A percentile compares a stretch with the other conserved stretches of the same genome.
Conservation (phyloP, 768 basidiomycete genomes). For the Psilocybe sp. region DNA sequence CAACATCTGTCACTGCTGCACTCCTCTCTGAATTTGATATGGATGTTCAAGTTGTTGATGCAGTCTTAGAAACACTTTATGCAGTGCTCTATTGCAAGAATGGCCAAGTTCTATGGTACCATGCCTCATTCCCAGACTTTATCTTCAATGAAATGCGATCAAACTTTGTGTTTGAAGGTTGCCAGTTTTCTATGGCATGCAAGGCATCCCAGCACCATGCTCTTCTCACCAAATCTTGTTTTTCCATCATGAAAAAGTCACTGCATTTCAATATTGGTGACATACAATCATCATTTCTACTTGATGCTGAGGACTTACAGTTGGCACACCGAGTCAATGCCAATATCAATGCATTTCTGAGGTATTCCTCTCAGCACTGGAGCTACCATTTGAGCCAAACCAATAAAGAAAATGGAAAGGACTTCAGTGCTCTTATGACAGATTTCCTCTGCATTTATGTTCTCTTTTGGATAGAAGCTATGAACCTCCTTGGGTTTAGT, state of each 20-base stretch:
- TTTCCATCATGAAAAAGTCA: slow-evolving; percentile 10
- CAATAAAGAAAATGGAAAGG: too few species aligned
- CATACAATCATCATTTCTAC: slow-evolving; percentile 10
- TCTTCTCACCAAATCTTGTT: slow-evolving; percentile 9
- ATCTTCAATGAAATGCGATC: slow-evolving; percentile 11
- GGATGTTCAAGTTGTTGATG: not conserved
- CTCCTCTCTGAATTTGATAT: slow-evolving; percentile 1
- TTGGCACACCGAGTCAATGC: not conserved
- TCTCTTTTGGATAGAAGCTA: slow-evolving; percentile 27
- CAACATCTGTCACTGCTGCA: slow-evolving; percentile 8
- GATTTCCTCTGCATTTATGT: slow-evolving; percentile 14
- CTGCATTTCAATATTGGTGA: slow-evolving; percentile 16
- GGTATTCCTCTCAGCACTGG: not conserved
- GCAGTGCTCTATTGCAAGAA: slow-evolving; percentile 19
- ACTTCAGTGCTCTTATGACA: not conserved
- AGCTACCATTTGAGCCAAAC: too few species aligned
- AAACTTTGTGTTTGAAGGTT: not conserved
- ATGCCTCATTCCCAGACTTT: slow-evolving; percentile 20
- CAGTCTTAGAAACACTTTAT: slow-evolving; percentile 12
- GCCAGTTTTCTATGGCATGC: slow-evolving; percentile 8
- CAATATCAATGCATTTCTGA: not conserved
- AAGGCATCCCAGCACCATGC: slow-evolving; percentile 6
- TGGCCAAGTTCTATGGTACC: slow-evolving; percentile 14
- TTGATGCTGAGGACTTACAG: slow-evolving; percentile 7
- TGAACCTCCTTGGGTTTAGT: slow-evolving; percentile 19